Conservation (phyloP, 2,329 filamentous ascomycete genomes). For the Grosmannia serpens region DNA sequence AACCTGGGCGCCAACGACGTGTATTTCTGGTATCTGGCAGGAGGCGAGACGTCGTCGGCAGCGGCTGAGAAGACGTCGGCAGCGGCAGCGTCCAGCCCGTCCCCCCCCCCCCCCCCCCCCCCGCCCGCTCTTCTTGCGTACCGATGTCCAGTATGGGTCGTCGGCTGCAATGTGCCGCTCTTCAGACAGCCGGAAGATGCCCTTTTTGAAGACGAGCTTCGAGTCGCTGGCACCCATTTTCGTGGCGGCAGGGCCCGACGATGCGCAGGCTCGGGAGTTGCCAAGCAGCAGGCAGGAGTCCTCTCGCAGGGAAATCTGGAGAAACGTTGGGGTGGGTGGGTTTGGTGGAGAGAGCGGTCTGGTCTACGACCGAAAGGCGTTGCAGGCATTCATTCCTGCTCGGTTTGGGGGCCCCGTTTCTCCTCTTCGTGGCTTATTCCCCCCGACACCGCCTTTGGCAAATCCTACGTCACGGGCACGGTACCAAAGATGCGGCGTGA, state of each 20-base stretch:
- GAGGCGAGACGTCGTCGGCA: slow-evolving; percentile 29
- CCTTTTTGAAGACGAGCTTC: slow-evolving; percentile 97
- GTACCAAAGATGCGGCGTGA: background rate
- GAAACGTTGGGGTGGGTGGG: background rate
- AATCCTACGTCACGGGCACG: background rate
- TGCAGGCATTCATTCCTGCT: background rate
- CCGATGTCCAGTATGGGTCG: slow-evolving; percentile 87
- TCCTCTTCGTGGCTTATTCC: background rate
- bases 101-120: slow-evolving; percentile 1
- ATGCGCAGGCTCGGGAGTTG: background rate
- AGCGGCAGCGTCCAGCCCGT: background rate
- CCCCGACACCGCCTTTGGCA: background rate
- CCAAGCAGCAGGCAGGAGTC: background rate
- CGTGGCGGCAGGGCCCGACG: background rate
- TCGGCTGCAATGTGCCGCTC: slow-evolving; percentile 76
- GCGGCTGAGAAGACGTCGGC: too few species aligned
- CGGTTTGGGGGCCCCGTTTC: background rate
- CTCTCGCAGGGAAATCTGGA: background rate
- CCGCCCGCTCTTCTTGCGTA: slow-evolving; percentile 27
- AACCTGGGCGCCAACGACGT: slow-evolving; percentile 93
- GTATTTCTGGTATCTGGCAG: slow-evolving; percentile 88
- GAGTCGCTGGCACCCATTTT: slow-evolving; percentile 95
- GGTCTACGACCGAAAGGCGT: background rate
- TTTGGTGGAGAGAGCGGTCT: background rate
- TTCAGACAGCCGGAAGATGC: slow-evolving; percentile 93